Evolutionary conservation across 106 monocot genomes (phyloP).

Genomic region (Agapanthus africanus): DNA sequence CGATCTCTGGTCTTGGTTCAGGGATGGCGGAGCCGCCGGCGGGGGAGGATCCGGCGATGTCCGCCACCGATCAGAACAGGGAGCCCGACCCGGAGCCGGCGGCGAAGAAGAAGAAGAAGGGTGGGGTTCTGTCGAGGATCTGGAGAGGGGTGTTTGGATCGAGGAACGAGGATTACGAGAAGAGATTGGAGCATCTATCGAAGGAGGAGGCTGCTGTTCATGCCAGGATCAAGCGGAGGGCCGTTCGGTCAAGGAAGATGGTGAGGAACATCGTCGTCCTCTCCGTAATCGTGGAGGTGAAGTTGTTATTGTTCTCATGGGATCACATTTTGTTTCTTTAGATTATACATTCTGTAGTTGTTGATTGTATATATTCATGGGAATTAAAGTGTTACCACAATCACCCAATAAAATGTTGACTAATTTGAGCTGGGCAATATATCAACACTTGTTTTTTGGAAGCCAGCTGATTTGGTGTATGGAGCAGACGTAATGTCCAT

Average conservation of each 20-base stretch:
- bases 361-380: too few species aligned
- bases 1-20: too few species aligned
- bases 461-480: too few species aligned
- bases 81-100: not conserved
- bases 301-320: not conserved
- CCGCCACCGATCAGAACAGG: not conserved
- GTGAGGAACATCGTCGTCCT: conserved; percentile 48
- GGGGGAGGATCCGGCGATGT: not conserved
- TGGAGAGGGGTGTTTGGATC: conserved; percentile 53
- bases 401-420: too few species aligned
- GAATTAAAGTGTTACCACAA: too few species aligned
- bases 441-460: too few species aligned
- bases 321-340: too few species aligned
- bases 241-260: conserved; percentile 35
- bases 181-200: conserved; percentile 58
- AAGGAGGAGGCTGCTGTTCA: conserved; percentile 73
- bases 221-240: conserved; percentile 54
- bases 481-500: too few species aligned
- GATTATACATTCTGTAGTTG: too few species aligned
- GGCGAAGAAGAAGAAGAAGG: conserved; percentile 3
- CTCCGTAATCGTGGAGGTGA: conserved; percentile 34
- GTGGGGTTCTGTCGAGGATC: conserved; percentile 40
- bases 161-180: conserved; percentile 66
- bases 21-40: not conserved
- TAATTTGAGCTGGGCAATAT: too few species aligned